Conservation (phyloP, 73 alveolate species). For the Paramecium pentaurelia region DNA sequence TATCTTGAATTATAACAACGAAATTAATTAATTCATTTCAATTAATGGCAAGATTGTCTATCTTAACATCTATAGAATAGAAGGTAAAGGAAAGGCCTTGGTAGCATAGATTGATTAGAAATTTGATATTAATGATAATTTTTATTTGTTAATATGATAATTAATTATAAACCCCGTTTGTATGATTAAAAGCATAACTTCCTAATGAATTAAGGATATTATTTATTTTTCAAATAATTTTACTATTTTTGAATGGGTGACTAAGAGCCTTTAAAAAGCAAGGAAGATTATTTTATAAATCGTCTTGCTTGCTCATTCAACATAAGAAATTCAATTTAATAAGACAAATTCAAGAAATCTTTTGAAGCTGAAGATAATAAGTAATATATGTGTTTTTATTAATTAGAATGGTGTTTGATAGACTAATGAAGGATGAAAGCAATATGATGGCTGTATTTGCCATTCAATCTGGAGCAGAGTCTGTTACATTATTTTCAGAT, state of each 20-base stretch:
- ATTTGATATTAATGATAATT: background rate
- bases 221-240: constrained; percentile 15
- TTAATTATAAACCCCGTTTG: background rate
- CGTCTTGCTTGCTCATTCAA: constrained; percentile 44
- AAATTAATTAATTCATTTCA: background rate
- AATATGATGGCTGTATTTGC: constrained; percentile 60
- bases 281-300: constrained; percentile 26
- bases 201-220: constrained; percentile 30
- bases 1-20: background rate
- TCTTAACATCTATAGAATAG: background rate
- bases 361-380: constrained; percentile 65
- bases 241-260: constrained; percentile 37
- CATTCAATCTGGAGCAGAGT: constrained; percentile 64
- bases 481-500: constrained; percentile 58
- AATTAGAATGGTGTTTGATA: constrained; percentile 65
- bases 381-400: constrained; percentile 31
- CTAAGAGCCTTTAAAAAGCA: constrained; percentile 36
- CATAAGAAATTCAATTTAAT: constrained; percentile 17
- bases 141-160: background rate
- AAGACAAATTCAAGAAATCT: constrained; percentile 67
- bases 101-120: background rate
- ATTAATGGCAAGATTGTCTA: background rate
- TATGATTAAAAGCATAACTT: background rate
- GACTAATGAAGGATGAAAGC: constrained; percentile 54
- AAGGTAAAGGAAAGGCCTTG: background rate